Evolutionary conservation across 2,329 filamentous ascomycete species (phyloP).

Genomic region (Claviceps sp.): DNA sequence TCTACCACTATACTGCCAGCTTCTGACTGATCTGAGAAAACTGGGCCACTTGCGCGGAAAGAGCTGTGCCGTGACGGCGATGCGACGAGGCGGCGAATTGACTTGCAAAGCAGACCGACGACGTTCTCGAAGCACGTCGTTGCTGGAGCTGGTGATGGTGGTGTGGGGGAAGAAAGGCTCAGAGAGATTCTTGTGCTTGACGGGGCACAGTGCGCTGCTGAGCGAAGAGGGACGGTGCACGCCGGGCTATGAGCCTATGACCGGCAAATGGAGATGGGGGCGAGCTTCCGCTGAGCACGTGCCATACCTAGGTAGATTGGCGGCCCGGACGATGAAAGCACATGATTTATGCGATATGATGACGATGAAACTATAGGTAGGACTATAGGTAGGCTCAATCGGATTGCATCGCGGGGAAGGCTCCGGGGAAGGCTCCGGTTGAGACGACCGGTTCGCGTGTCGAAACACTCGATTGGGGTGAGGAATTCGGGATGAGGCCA

Average conservation of each 20-base stretch:
- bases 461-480: no score
- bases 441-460: no score
- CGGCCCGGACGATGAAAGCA: no score
- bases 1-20: conserved; percentile 42
- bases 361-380: no score
- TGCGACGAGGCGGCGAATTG: not conserved
- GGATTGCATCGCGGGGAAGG: no score
- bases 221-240: not conserved
- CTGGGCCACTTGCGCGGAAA: not conserved
- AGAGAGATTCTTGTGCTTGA: not conserved
- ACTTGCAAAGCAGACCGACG: not conserved
- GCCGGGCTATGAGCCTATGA: not conserved
- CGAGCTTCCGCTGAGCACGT: no score
- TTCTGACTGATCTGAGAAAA: not conserved
- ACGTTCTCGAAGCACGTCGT: not conserved
- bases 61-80: not conserved
- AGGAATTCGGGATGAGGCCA: not conserved
- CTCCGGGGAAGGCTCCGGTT: no score
- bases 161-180: not conserved
- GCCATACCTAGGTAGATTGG: no score
- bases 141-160: not conserved
- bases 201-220: not conserved
- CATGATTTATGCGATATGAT: no score
- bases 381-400: no score
- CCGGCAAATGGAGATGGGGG: no score